Conservation (phyloP, 345 rosid species). For the Linum tenue region DNA sequence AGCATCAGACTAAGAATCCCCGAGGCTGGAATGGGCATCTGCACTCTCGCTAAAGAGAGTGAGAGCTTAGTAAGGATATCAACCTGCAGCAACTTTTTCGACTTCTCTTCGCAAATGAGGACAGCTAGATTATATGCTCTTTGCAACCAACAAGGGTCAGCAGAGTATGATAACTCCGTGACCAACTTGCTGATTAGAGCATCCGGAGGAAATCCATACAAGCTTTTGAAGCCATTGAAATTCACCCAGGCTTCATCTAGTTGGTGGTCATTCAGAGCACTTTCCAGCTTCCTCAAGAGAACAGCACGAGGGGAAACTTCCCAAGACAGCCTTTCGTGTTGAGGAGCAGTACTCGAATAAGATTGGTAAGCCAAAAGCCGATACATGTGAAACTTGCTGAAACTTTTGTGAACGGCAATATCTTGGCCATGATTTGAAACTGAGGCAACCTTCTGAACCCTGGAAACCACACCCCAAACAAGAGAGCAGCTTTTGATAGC, state of each 20-base stretch:
- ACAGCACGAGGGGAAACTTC: conserved; percentile 36
- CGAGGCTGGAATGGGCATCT: conserved; percentile 49
- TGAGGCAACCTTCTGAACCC: conserved; percentile 3
- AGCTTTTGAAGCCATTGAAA: conserved; percentile 48
- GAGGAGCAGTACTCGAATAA: conserved; percentile 11
- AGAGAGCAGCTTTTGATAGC: conserved; percentile 1
- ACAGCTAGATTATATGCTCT: conserved; percentile 48
- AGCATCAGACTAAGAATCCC: conserved; percentile 49
- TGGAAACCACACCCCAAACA: not conserved
- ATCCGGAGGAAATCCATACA: conserved; percentile 46
- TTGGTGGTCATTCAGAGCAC: conserved; percentile 36
- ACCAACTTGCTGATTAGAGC: conserved; percentile 36
- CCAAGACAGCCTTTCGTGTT: conserved; percentile 34
- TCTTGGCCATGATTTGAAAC: not conserved
- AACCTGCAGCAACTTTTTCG: conserved; percentile 21
- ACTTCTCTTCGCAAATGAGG: conserved; percentile 32
- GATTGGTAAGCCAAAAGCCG: not conserved
- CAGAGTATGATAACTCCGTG: conserved; percentile 50
- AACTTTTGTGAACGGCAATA: not conserved
- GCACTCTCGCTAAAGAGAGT: conserved; percentile 65
- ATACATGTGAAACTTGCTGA: conserved; percentile 6
- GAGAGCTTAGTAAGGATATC: conserved; percentile 43
- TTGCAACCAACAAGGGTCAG: conserved; percentile 41
- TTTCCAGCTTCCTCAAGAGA: conserved; percentile 53
- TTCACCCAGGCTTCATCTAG: conserved; percentile 56